Percentiles rank a stretch among this genome's conserved stretches.
Conservation (phyloP, 2,329 filamentous ascomycete genomes). For the Alternaria sp. region DNA sequence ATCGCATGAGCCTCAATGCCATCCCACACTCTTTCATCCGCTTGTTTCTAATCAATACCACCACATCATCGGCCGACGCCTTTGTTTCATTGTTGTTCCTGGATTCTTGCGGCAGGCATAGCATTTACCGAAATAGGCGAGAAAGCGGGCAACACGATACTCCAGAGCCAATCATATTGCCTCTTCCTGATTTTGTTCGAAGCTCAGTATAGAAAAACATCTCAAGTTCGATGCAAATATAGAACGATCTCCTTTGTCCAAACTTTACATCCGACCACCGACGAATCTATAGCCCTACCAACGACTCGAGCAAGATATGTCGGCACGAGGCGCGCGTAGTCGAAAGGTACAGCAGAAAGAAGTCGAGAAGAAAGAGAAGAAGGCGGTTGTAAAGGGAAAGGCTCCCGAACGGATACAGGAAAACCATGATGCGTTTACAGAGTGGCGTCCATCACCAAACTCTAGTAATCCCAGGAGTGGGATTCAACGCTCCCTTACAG, state of each 20-base stretch:
- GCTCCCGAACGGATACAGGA: constrained; percentile 31
- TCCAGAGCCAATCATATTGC: background rate
- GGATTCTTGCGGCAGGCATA: background rate
- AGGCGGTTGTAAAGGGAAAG: constrained; percentile 42
- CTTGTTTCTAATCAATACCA: constrained; percentile 3
- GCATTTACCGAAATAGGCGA: background rate
- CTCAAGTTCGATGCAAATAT: background rate
- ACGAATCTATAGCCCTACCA: background rate
- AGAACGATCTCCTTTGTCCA: background rate
- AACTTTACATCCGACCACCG: background rate
- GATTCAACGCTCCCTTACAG: constrained; percentile 37
- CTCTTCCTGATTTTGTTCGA: background rate
- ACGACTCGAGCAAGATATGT: constrained; percentile 37
- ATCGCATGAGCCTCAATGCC: constrained; percentile 9
- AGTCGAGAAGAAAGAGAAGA: constrained; percentile 52
- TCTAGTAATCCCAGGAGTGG: constrained; percentile 27
- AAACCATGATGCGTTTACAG: constrained; percentile 38
- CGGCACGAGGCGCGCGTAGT: constrained; percentile 51
- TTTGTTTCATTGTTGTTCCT: constrained; percentile 2
- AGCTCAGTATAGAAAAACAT: background rate
- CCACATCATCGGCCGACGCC: background rate
- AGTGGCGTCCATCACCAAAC: constrained; percentile 38
- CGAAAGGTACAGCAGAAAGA: constrained; percentile 52
- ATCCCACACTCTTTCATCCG: constrained; percentile 25
- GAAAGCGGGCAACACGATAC: background rate